Percentiles rank a stretch among this genome's conserved stretches.
Evolutionary conservation across 345 rosid species (phyloP).

Genomic region (Moricandia moricandioides): DNA sequence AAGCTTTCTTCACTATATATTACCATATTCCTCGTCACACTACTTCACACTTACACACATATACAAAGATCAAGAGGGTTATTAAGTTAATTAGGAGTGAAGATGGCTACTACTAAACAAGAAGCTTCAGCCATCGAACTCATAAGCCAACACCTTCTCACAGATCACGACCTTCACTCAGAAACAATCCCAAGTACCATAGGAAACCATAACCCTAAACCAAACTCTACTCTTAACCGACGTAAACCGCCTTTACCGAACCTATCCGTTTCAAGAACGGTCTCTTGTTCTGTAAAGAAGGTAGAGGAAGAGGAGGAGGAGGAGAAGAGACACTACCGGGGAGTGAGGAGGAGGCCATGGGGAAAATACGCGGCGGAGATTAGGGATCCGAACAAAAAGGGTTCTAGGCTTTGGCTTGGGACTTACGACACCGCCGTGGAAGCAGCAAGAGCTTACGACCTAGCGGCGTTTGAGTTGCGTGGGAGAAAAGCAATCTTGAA

Average conservation of each 20-base stretch:
- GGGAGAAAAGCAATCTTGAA: conserved; percentile 90
- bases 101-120: conserved; percentile 29
- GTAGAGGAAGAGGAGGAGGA: conserved; percentile 10
- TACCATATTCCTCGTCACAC: conserved; percentile 19
- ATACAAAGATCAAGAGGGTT: conserved; percentile 6
- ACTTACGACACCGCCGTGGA: conserved; percentile 78
- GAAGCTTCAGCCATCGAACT: conserved; percentile 53
- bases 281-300: not conserved
- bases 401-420: conserved; percentile 87
- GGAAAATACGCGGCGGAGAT: conserved; percentile 94
- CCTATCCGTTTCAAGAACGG: conserved; percentile 11
- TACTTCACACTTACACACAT: conserved; percentile 19
- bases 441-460: conserved; percentile 89
- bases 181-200: conserved; percentile 17
- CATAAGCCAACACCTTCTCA: conserved; percentile 63
- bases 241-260: conserved; percentile 58
- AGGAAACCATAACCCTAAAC: conserved; percentile 20
- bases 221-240: conserved; percentile 50
- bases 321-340: conserved; percentile 61
- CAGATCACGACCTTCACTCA: conserved; percentile 33
- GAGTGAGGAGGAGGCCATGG: conserved; percentile 88
- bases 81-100: not conserved
- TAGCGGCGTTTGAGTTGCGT: conserved; percentile 76
- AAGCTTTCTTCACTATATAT: conserved; percentile 20
- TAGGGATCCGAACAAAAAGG: conserved; percentile 83